phyloP scores from a whole-genome alignment of 2,329 filamentous ascomycete genomes.

The Ceratocystiopsis sp. region DNA sequence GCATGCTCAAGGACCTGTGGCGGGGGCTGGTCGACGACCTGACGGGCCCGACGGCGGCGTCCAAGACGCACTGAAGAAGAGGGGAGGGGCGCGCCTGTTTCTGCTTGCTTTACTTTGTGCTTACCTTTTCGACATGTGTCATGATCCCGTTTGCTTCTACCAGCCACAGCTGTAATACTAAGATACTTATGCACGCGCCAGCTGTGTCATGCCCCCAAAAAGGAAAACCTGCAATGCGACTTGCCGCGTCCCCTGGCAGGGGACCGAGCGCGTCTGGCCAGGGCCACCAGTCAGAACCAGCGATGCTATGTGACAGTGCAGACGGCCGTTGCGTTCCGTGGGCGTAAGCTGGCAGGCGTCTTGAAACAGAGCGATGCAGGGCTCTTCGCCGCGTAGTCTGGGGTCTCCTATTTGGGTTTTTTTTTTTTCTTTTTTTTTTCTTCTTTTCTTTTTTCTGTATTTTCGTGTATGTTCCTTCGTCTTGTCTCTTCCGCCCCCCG shows the following conservation, averaged over 20 bases:
- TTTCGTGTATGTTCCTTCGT: too few relatives aligned
- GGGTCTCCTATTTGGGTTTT: neutral
- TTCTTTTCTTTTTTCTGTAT: neutral
- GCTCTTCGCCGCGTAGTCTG: too few relatives aligned
- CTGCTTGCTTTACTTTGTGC: neutral
- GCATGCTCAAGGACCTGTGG: conserved; percentile 38
- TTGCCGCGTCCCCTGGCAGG: too few relatives aligned
- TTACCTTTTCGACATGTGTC: neutral
- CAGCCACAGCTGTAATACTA: too few relatives aligned
- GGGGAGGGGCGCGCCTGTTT: neutral
- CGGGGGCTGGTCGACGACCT: conserved; percentile 25
- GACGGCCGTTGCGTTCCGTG: too few relatives aligned
- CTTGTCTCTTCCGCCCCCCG: neutral
- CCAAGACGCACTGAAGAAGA: conserved; percentile 5
- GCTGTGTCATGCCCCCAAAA: too few relatives aligned
- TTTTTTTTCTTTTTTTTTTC: neutral
- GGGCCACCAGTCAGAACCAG: neutral
- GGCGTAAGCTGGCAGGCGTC: too few relatives aligned
- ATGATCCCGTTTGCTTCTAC: too few relatives aligned
- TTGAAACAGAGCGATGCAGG: too few relatives aligned
- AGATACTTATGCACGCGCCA: too few relatives aligned
- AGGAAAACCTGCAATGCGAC: too few relatives aligned
- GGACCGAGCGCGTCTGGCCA: too few relatives aligned
- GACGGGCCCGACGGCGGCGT: neutral
- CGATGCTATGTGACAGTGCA: neutral